A percentile compares a stretch with the other conserved stretches of the same genome.
phyloP scores from a whole-genome alignment of 108 stramenopile species.

The Skeletonema menzelii region DNA sequence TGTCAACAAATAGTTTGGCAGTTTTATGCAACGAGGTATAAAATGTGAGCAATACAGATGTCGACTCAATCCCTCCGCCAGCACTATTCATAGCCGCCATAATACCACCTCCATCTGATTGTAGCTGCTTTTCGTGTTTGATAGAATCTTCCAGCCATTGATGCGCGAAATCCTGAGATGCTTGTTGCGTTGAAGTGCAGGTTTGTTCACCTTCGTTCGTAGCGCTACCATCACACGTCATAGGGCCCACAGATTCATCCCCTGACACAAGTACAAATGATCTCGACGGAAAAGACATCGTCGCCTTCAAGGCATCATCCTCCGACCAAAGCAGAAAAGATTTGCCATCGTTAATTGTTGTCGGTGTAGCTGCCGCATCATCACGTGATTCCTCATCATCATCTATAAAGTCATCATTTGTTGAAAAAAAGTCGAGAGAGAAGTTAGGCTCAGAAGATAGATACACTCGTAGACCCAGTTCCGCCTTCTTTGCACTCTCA shows the following conservation, averaged over 20 bases:
- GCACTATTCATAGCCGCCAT: slow-evolving; percentile 74
- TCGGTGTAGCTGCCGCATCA: background rate
- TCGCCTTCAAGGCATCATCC: slow-evolving; percentile 41
- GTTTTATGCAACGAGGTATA: slow-evolving; percentile 45
- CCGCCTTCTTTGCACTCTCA: background rate
- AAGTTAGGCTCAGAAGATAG: slow-evolving; percentile 50
- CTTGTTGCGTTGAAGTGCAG: slow-evolving; percentile 14
- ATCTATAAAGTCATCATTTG: slow-evolving; percentile 43
- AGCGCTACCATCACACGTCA: slow-evolving; percentile 40
- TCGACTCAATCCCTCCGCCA: slow-evolving; percentile 88
- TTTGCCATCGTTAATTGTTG: slow-evolving; percentile 24
- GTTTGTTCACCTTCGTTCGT: slow-evolving; percentile 8
- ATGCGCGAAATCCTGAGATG: slow-evolving; percentile 55
- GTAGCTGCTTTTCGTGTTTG: slow-evolving; percentile 50
- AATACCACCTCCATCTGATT: slow-evolving; percentile 64
- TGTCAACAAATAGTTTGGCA: slow-evolving; percentile 13
- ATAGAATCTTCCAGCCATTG: slow-evolving; percentile 68
- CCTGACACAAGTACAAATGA: slow-evolving; percentile 60
- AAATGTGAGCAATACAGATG: slow-evolving; percentile 66
- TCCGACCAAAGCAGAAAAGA: slow-evolving; percentile 46
- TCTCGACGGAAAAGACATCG: slow-evolving; percentile 35
- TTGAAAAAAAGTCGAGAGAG: slow-evolving; percentile 41
- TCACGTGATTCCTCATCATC: slow-evolving; percentile 10
- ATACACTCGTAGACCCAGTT: slow-evolving; percentile 70
- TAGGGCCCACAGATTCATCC: slow-evolving; percentile 22